These are phyloP conservation scores for Cyclostephanos tholiformis DNA, from an alignment of 108 stramenopile species.

Conservation along the genomic window DNA sequence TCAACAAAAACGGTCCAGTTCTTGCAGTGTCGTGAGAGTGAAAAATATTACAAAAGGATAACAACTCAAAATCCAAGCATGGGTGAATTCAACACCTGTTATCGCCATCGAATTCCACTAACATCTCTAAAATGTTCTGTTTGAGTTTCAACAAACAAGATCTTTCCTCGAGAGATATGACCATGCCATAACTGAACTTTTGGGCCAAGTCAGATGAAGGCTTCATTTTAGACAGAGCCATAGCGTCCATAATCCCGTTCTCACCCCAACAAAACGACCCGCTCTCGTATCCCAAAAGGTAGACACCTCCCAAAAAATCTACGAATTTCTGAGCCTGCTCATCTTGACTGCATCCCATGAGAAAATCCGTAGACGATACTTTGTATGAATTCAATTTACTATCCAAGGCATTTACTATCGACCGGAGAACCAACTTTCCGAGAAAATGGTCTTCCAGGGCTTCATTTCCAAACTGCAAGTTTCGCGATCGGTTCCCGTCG, in stretches of 20 bases:
- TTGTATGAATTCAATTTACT: constrained; percentile 38
- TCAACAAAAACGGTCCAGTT: too few species aligned
- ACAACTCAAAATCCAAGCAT: too few species aligned
- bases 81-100: too few species aligned
- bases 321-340: constrained; percentile 15
- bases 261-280: constrained; percentile 32
- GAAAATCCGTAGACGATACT: constrained; percentile 5
- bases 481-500: constrained; percentile 49
- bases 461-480: constrained; percentile 20
- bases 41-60: too few species aligned
- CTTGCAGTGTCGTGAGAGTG: too few species aligned
- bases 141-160: constrained; percentile 33
- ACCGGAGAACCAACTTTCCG: constrained; percentile 63
- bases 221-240: constrained; percentile 11
- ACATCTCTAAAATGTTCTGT: constrained; percentile 18
- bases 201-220: constrained; percentile 10
- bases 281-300: constrained; percentile 1
- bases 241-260: constrained; percentile 23
- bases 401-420: constrained; percentile 53
- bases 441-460: constrained; percentile 67
- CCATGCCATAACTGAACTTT: constrained; percentile 55
- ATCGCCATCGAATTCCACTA: not conserved
- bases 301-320: constrained; percentile 13
- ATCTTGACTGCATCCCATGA: not conserved
- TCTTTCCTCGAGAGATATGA: constrained; percentile 62